Conservation (phyloP, 139 green algal species). For the Chlamydomonas urium region DNA sequence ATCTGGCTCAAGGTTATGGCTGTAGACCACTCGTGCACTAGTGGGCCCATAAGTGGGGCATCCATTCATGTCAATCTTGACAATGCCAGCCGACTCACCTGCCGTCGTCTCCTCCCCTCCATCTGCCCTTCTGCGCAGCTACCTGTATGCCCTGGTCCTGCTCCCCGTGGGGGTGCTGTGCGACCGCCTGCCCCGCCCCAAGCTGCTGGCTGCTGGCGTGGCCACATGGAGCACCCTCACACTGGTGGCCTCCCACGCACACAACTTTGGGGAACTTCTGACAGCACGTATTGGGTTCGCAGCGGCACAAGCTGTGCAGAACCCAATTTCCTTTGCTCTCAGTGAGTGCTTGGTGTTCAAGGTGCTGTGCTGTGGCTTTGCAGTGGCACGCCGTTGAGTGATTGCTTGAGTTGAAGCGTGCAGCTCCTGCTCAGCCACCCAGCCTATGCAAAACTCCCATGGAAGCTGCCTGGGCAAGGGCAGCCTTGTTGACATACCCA, state of each 20-base stretch:
- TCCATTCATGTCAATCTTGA: neutral
- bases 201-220: conserved; percentile 67
- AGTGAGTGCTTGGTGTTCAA: conserved; percentile 9
- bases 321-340: conserved; percentile 64
- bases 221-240: conserved; percentile 67
- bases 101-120: neutral
- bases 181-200: conserved; percentile 52
- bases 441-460: neutral
- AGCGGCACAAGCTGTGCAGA: conserved; percentile 76
- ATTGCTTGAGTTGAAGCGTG: too few relatives aligned
- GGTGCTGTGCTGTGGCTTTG: too few relatives aligned
- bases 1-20: neutral
- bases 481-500: too few relatives aligned
- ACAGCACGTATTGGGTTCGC: conserved; percentile 69
- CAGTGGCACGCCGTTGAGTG: too few relatives aligned
- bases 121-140: conserved; percentile 23
- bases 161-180: conserved; percentile 78
- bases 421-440: neutral
- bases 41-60: too few relatives aligned
- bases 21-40: too few relatives aligned
- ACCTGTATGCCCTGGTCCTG: conserved; percentile 78
- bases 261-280: conserved; percentile 59
- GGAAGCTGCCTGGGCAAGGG: too few relatives aligned
- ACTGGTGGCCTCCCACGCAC: conserved; percentile 50
- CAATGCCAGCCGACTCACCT: neutral